Evolutionary conservation across 805 yeast genomes (phyloP).

Genomic region (Komagataella pastoris): DNA sequence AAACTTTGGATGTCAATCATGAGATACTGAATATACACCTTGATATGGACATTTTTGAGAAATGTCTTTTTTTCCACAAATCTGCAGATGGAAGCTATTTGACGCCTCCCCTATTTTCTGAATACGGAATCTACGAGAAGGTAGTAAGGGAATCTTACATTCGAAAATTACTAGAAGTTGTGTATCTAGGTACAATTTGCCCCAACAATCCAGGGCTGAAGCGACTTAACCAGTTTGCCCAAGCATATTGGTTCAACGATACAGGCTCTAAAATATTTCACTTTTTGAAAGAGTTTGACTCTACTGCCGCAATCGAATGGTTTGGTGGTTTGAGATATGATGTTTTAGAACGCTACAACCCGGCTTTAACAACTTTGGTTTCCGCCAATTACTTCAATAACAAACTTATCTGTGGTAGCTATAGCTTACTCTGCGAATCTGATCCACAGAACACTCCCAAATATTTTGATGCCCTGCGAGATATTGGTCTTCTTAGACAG

Average conservation of each 20-base stretch:
- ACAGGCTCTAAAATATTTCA: conserved; percentile 13
- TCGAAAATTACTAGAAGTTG: conserved; percentile 40
- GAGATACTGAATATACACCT: conserved; percentile 42
- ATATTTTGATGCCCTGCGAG: conserved; percentile 45
- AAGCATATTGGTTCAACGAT: background rate
- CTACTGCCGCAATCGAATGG: background rate
- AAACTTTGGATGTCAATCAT: conserved; percentile 40
- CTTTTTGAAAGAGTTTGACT: conserved; percentile 22
- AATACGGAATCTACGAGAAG: conserved; percentile 11
- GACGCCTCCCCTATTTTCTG: conserved; percentile 14
- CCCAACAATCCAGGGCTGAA: background rate
- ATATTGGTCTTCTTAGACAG: conserved; percentile 32
- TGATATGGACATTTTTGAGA: conserved; percentile 23
- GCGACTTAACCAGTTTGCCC: conserved; percentile 1
- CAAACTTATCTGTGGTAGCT: conserved; percentile 31
- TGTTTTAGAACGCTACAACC: conserved; percentile 4
- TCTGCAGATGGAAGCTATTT: conserved; percentile 9
- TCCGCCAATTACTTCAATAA: conserved; percentile 36
- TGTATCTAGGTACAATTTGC: conserved; percentile 22
- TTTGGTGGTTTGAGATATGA: conserved; percentile 1
- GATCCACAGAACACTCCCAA: conserved; percentile 34
- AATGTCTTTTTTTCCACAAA: conserved; percentile 22
- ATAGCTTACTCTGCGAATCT: conserved; percentile 21
- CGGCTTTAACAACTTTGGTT: conserved; percentile 28
- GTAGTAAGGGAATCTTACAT: conserved; percentile 33